Conservation (phyloP, 2,329 filamentous ascomycete species). For the Aureobasidium vineae region DNA sequence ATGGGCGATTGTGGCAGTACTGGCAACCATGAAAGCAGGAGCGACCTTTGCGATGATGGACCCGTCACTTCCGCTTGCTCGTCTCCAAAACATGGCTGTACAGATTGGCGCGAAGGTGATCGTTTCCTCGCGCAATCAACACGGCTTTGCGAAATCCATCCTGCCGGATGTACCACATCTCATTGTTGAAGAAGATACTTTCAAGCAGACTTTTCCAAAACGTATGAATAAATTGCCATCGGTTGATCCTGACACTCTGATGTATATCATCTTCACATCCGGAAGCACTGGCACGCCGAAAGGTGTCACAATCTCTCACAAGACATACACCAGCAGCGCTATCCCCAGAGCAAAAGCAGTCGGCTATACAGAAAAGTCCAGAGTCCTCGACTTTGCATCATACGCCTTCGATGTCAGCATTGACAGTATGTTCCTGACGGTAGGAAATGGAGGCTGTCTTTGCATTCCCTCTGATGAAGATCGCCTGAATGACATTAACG, state of each 20-base stretch:
- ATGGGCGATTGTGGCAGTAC: conserved; percentile 35
- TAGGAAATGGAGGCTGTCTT: conserved; percentile 28
- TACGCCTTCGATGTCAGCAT: conserved; percentile 30
- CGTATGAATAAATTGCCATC: background rate
- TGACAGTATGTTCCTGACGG: conserved; percentile 28
- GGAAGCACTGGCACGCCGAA: conserved; percentile 36
- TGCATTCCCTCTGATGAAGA: conserved; percentile 48
- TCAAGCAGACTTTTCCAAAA: background rate
- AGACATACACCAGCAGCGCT: conserved; percentile 55
- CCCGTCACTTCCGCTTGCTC: conserved; percentile 31
- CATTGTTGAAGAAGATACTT: conserved; percentile 26
- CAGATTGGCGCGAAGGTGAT: conserved; percentile 26
- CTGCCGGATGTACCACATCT: conserved; percentile 27
- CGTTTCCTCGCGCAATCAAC: conserved; percentile 27
- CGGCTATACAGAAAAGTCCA: conserved; percentile 17
- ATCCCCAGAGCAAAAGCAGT: conserved; percentile 43
- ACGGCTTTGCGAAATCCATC: conserved; percentile 29
- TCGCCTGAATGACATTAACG: conserved; percentile 49
- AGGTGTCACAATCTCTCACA: conserved; percentile 36
- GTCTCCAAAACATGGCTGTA: conserved; percentile 30
- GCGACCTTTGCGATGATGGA: conserved; percentile 35
- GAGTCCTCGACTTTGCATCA: conserved; percentile 28
- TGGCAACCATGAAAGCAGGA: conserved; percentile 37
- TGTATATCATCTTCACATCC: conserved; percentile 36
- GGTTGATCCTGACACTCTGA: conserved; percentile 29